These are phyloP conservation scores for Aristolochia contorta DNA, from an alignment of 164 flowering plant genomes.

Conservation along the genomic window DNA sequence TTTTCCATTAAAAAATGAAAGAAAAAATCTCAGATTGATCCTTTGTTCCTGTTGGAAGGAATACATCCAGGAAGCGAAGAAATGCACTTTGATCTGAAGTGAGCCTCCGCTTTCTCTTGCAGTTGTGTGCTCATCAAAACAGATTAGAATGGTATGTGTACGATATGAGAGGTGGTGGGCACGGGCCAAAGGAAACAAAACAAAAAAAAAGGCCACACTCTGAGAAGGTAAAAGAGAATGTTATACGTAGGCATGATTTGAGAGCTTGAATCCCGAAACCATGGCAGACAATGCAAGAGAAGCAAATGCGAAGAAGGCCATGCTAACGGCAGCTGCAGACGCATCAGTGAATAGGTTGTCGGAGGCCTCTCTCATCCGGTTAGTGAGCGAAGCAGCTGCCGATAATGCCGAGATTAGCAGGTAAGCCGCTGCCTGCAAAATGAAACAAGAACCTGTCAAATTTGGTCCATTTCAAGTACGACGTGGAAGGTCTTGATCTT, in stretches of 20 bases:
- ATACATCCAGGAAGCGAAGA: too few species aligned
- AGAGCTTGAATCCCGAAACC: slow-evolving; percentile 22
- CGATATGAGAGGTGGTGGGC: too few species aligned
- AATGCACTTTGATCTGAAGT: too few species aligned
- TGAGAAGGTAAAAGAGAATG: not conserved
- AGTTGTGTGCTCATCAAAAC: too few species aligned
- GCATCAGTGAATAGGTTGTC: slow-evolving; percentile 18
- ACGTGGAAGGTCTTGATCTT: not conserved
- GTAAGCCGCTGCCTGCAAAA: slow-evolving; percentile 16
- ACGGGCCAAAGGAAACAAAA: too few species aligned
- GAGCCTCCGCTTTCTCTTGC: too few species aligned
- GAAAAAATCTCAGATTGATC: too few species aligned
- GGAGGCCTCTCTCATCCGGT: slow-evolving; percentile 10
- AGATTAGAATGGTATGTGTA: too few species aligned
- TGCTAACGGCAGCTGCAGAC: slow-evolving; percentile 22
- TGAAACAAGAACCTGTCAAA: not conserved
- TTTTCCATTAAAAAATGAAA: too few species aligned
- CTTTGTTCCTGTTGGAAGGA: too few species aligned
- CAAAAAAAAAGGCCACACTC: too few species aligned
- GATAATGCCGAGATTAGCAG: slow-evolving; percentile 26
- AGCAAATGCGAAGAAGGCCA: slow-evolving; percentile 26
- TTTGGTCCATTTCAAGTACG: not conserved
- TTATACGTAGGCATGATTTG: slow-evolving; percentile 14
- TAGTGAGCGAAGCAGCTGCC: slow-evolving; percentile 14
- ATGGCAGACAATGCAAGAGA: slow-evolving; percentile 16